A percentile compares a stretch with the other conserved stretches of the same genome.
phyloP scores from a whole-genome alignment of 75 land plant genomes.

The Sequoia sempervirens region DNA sequence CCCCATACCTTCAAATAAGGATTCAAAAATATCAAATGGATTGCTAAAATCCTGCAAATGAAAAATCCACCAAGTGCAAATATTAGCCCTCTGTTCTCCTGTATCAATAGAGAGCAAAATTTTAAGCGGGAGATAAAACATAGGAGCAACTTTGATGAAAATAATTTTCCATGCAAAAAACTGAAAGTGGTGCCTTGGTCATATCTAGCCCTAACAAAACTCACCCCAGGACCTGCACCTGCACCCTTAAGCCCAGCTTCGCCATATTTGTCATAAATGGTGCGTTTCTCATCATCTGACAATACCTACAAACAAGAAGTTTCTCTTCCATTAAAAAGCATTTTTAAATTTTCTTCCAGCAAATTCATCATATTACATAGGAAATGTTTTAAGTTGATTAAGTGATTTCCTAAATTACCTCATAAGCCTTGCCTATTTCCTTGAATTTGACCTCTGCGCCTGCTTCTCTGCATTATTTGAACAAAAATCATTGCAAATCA shows the following conservation, averaged over 20 bases:
- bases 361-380: neutral
- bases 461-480: slow-evolving; percentile 51
- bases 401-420: slow-evolving; percentile 42
- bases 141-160: neutral
- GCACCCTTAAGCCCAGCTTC: slow-evolving; percentile 93
- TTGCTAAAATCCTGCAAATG: slow-evolving; percentile 84
- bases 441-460: slow-evolving; percentile 94
- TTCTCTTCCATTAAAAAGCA: neutral
- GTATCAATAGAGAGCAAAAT: neutral
- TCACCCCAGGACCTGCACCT: slow-evolving; percentile 76
- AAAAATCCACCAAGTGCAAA: slow-evolving; percentile 1
- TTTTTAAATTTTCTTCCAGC: neutral
- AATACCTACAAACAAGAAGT: slow-evolving; percentile 44
- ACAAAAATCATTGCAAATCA: neutral
- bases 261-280: slow-evolving; percentile 77
- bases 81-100: slow-evolving; percentile 1
- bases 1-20: slow-evolving; percentile 85
- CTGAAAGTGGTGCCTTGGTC: neutral
- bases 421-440: slow-evolving; percentile 95
- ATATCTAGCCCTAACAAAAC: slow-evolving; percentile 11
- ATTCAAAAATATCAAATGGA: slow-evolving; percentile 95
- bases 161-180: neutral
- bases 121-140: neutral
- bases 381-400: neutral
- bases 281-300: slow-evolving; percentile 85